Conservation (phyloP, 208 protist species). For the Crithidia thermophila region DNA sequence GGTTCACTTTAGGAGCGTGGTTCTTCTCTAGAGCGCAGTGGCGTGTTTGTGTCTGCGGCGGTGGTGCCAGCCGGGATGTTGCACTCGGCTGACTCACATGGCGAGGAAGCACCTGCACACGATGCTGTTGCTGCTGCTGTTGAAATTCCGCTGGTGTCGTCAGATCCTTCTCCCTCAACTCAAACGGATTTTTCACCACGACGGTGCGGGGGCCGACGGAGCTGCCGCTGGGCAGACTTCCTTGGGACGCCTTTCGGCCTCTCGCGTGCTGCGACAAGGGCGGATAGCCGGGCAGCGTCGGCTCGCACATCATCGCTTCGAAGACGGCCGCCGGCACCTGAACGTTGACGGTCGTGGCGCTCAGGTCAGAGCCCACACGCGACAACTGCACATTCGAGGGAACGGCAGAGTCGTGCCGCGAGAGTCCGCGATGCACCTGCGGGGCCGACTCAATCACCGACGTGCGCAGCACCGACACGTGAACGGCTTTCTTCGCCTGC, state of each 20-base stretch:
- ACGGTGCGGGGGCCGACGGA: background rate
- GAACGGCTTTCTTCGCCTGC: background rate
- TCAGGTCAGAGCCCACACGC: background rate
- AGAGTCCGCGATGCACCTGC: conserved; percentile 1
- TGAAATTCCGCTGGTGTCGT: too few relatives aligned
- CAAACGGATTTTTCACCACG: too few relatives aligned
- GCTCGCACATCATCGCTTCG: background rate
- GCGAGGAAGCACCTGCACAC: too few relatives aligned
- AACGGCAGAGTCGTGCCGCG: background rate
- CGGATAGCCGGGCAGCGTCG: background rate
- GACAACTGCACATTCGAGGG: background rate
- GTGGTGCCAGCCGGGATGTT: too few relatives aligned
- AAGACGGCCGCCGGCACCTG: background rate
- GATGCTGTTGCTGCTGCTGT: too few relatives aligned
- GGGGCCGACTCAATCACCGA: background rate
- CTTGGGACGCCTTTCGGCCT: background rate
- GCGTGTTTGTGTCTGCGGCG: too few relatives aligned
- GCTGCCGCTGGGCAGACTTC: background rate
- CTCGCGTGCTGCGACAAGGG: background rate
- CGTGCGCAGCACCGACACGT: background rate
- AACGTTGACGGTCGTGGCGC: background rate
- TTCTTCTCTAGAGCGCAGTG: too few relatives aligned
- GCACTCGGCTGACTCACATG: too few relatives aligned
- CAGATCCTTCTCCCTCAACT: too few relatives aligned
- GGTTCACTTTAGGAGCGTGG: background rate